Conservation (phyloP, 345 rosid species). For the Corymbia maculata region DNA sequence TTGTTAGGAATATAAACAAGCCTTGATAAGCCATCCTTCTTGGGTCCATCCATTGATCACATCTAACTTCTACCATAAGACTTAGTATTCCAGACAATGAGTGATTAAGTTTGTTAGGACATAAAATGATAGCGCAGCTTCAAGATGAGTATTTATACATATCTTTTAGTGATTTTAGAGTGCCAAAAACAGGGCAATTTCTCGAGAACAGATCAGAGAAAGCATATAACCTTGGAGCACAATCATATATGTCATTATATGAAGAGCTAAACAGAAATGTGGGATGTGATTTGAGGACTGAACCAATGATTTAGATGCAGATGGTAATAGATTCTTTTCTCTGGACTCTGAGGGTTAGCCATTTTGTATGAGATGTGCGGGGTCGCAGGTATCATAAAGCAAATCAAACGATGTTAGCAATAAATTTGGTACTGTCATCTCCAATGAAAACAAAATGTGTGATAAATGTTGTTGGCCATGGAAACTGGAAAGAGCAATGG, state of each 20-base stretch:
- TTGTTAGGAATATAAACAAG: background rate
- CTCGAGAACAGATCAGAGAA: background rate
- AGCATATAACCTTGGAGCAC: background rate
- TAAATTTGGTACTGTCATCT: background rate
- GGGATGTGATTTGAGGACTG: background rate
- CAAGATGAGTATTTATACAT: background rate
- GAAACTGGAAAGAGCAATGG: background rate
- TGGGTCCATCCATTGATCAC: background rate
- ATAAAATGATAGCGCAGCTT: background rate
- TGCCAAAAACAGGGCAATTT: background rate
- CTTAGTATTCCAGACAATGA: background rate
- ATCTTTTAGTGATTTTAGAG: background rate
- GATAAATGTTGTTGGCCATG: background rate
- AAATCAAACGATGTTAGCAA: background rate
- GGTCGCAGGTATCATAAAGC: background rate
- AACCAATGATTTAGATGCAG: background rate
- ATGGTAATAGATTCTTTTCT: background rate
- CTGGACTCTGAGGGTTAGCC: background rate
- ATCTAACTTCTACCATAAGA: background rate
- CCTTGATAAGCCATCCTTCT: background rate
- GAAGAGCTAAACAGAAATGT: background rate
- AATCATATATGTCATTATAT: background rate
- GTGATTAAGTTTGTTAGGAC: background rate
- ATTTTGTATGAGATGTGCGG: background rate
- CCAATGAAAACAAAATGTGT: background rate